Evolutionary conservation across 768 basidiomycete genomes (phyloP), one percentile per base, ranked within the genome.

Genomic region (Tricholoma sp.): DNA sequence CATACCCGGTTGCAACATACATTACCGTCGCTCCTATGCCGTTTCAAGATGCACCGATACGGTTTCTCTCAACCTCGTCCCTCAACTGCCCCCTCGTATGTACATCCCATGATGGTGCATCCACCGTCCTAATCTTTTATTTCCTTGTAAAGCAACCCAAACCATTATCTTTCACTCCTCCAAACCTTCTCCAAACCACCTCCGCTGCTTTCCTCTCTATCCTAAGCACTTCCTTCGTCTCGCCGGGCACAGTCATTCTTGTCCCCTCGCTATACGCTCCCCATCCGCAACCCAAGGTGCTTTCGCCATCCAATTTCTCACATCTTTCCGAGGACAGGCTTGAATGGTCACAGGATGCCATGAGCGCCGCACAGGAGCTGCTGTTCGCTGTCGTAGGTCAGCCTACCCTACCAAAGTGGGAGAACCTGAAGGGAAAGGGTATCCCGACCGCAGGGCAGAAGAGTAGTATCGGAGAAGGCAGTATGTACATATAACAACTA

Each of bases 141-240:
- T 39, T 31, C 35, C 21, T 50, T 32, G 22, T 41, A 9, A 31
- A 82, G 79, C 66, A 68, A 56, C 59, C 66, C 3, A 62, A 68
- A 18, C 69, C 74, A 0, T 61, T 75, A 51, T 66, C 65, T 1
- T 84, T 84, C 54, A 63, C 74, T 2, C 79, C 84, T 3, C 85
- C 85, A 14, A 86, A 86, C 60, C 72, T 86, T 32, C 64, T 84
- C 46, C 79, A 78, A 59, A 76, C 78, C 5, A 77, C 81, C 1
- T 77, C 83, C 0, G 83, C 85, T 4, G 74, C 84, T 1, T 73
- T 86, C 57, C 65, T 86, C 55, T 71, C 78, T 12, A 64, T 77
- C 43, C 64, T 74, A 8, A 63, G 59, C 54, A 57, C 67, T 43
- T 32, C 55, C 14, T n/a, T 32, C 12, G 27, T 52, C 43, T 54